Base-by-base conservation (phyloP, 2,329 filamentous ascomycete species). In the Xylariaceae sp. region DNA sequence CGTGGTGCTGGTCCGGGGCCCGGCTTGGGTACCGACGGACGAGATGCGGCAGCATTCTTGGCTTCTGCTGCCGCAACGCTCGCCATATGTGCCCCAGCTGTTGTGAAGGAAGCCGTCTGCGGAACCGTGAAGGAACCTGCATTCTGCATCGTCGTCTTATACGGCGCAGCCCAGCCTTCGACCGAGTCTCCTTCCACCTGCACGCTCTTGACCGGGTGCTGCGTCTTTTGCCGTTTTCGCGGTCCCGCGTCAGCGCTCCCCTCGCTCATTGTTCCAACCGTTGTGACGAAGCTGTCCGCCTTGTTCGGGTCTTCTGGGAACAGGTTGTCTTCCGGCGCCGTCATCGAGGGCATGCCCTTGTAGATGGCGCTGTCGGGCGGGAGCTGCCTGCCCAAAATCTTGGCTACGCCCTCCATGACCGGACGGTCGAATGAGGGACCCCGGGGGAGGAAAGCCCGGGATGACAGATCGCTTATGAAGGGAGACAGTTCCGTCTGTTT, bases 351-450 rank as follows among this genome's bases (percentile, higher is more conserved):
- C 28, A 80, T 63, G 5, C 61, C 60, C 36, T 71, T 68, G 36
- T 73, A 71, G 31, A 88, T 71, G 19, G 65, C 60, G 33, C 70
- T 62, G 34, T 75, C 65, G 1, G 70, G 61, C 8, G 85, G 83
- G 24, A 77, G 71, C 1, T 69, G 60, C 41, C 86, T 74, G 5
- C 74, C 64, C 4, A 96, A 66, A 13, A 94, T 90, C 34, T 72
- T 78, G 4, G 84, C 83, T 6, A 92, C 74, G 19, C 78, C 75
- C 27, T 73, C 69, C 9, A 92, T 69, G 1, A 79, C 69, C 1
- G 68, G 65, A 23, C 75, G 70, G 24, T 81, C 71, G 34, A 94
- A 76, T 0, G 76, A 78, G 1, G 89, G 86, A 0, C 88, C 89
- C 50, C 76, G 74, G 17, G 73, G 69, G 9, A 61, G 47, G 29